A percentile compares a stretch with the other conserved stretches of the same genome.
Evolutionary conservation across 768 basidiomycete genomes (phyloP).

Genomic region (Leucocoprinus sp.): DNA sequence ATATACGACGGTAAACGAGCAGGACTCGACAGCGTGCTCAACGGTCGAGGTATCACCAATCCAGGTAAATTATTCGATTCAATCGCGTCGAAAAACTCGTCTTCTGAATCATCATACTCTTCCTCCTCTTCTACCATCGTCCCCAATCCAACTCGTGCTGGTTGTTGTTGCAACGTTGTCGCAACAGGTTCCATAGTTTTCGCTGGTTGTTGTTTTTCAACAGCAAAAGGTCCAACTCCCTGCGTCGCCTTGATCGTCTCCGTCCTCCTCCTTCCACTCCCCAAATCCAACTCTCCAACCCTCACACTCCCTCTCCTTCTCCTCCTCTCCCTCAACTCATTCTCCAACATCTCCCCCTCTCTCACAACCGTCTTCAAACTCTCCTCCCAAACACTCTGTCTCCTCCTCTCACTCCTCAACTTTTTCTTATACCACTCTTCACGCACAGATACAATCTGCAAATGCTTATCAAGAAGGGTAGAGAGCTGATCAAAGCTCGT

Average conservation of each 20-base stretch:
- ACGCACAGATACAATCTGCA: conserved; percentile 22
- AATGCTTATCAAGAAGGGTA: no score
- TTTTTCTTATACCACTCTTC: conserved; percentile 72
- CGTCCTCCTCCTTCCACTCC: conserved; percentile 5
- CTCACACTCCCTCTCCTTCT: conserved; percentile 53
- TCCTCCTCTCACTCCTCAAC: conserved; percentile 54
- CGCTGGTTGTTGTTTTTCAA: no score
- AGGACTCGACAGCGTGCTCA: background rate
- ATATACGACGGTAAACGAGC: conserved; percentile 12
- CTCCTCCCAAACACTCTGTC: conserved; percentile 80
- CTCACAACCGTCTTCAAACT: conserved; percentile 78
- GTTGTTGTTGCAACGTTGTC: no score
- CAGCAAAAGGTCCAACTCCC: no score
- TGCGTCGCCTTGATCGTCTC: no score
- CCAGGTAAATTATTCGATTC: conserved; percentile 61
- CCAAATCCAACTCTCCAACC: conserved; percentile 17
- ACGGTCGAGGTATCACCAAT: background rate
- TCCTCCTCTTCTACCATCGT: conserved; percentile 17
- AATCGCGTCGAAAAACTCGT: conserved; percentile 98
- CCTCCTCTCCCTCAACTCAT: conserved; percentile 59
- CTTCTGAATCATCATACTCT: conserved; percentile 66
- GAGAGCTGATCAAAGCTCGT: no score
- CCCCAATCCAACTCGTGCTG: no score
- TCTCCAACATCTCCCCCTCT: conserved; percentile 80
- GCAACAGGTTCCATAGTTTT: no score